Conservation (phyloP, 139 green algal species). For the Spirogloea muscicola region DNA sequence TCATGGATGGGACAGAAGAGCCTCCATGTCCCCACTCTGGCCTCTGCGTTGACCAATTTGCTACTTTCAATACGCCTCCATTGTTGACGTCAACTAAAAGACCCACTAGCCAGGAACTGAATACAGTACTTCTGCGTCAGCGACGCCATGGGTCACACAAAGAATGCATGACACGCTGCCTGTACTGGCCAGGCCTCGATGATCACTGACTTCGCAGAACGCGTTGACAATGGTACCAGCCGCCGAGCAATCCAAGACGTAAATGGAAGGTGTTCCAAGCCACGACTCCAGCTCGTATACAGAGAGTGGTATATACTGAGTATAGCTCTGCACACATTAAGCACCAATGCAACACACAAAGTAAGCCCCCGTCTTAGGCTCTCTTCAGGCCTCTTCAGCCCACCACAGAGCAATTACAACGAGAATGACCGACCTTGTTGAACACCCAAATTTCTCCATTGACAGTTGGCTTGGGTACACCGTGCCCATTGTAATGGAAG, state of each 20-base stretch:
- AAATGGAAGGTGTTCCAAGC: constrained; percentile 89
- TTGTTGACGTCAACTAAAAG: too few relatives aligned
- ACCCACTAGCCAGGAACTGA: too few relatives aligned
- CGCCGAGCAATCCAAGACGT: constrained; percentile 94
- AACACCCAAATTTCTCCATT: constrained; percentile 98
- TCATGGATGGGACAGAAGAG: constrained; percentile 39
- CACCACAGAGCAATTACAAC: background rate
- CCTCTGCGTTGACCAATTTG: constrained; percentile 21
- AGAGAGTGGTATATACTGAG: constrained; percentile 98
- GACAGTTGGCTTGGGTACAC: constrained; percentile 88
- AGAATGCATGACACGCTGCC: too few relatives aligned
- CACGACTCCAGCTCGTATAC: constrained; percentile 94
- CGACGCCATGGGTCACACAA: too few relatives aligned
- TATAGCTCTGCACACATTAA: constrained; percentile 67
- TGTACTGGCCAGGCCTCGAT: too few relatives aligned
- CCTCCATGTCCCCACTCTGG: constrained; percentile 32
- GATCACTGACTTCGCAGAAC: constrained; percentile 37
- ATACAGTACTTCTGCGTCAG: too few relatives aligned
- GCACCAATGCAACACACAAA: constrained; percentile 29
- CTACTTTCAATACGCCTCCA: too few relatives aligned
- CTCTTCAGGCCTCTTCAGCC: too few relatives aligned
- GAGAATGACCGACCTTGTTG: constrained; percentile 64
- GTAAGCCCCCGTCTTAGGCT: too few relatives aligned
- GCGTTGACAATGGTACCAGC: constrained; percentile 86
- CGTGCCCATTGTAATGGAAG: constrained; percentile 99